Evolutionary conservation across 169 alveolate genomes (phyloP).

Genomic region (Neospora caninum): DNA sequence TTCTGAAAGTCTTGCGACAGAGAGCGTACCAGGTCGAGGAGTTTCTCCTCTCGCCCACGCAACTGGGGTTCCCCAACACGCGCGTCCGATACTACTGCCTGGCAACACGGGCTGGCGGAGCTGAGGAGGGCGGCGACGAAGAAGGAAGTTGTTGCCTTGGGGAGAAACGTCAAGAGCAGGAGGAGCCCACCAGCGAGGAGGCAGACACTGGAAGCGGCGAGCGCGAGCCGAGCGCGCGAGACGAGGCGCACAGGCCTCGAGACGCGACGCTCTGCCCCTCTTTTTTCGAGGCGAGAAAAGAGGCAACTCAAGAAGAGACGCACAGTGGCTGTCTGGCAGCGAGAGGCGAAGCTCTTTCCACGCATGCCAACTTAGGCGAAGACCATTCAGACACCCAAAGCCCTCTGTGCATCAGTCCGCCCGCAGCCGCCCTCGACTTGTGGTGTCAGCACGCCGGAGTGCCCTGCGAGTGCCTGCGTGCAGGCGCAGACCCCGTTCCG

Average conservation of each 20-base stretch:
- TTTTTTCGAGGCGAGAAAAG: too few relatives aligned
- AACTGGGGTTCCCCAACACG: conserved; percentile 82
- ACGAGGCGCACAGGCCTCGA: too few relatives aligned
- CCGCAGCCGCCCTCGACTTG: neutral
- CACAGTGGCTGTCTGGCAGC: too few relatives aligned
- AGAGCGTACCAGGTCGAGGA: conserved; percentile 71
- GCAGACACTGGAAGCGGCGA: too few relatives aligned
- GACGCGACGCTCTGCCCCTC: too few relatives aligned
- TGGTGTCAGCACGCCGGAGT: neutral
- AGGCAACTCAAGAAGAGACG: too few relatives aligned
- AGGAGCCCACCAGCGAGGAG: too few relatives aligned
- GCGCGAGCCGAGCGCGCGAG: too few relatives aligned
- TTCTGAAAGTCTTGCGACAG: conserved; percentile 61
- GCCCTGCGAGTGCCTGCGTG: neutral
- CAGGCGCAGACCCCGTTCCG: neutral
- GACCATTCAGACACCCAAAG: too few relatives aligned
- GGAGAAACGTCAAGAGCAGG: too few relatives aligned
- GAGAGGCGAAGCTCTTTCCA: too few relatives aligned
- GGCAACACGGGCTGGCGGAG: conserved; percentile 50
- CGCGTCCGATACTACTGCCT: conserved; percentile 84
- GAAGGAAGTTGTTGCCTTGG: neutral
- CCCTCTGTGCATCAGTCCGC: neutral
- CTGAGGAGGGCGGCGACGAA: neutral
- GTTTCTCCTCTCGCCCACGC: conserved; percentile 80
- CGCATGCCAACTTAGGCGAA: too few relatives aligned